Evolutionary conservation across 441 rosid species (phyloP), one percentile per base, ranked within the genome.

Genomic region (Breynia disticha): DNA sequence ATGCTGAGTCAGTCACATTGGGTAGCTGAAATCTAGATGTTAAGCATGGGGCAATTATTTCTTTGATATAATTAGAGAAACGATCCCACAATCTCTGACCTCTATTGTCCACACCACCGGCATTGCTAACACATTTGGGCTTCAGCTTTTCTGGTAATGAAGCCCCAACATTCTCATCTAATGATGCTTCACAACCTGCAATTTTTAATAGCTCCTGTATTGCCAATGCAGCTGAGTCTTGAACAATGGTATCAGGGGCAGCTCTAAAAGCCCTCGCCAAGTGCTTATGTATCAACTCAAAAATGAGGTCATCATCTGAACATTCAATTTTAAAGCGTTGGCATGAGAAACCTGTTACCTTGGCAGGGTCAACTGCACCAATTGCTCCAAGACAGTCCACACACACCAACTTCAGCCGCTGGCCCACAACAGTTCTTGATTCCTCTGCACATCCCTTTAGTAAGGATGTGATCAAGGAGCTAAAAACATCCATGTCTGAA

Each of bases 281-380:
- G 59, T 90, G 97, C 71, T 86, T 90, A 78, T 94, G 84, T 46
- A 94, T 94, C 71, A 94, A 83, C 79, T 86, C 97, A 76, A 85
- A 94, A 55, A 94, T 94, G 45, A 94, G 99, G 77, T 94, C 99
- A 80, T 94, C 99, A 69, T 90, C 97, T 22, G 99, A 87, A 72
- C 99, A 94, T 61, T 94, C 95, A 75, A 94, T 94, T 78, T 87
- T 90, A 73, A 94, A 94, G 57, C 95, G 91, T 63, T 75, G 79
- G 66, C 83, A 83, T 57, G 95, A 70, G 67, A 74, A 67, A 53
- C 72, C 87, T 73, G 72, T 85, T 56, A 94, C 81, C 77, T 94
- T 94, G 63, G 99, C 97, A 64, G 99, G 99, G 72, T 94, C 99
- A 75, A 94, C 84, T 17, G 99, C 97, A 74, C 99, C 99, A 50